Conservation (phyloP, 306 rosid species). For the Prunus dulcis region DNA sequence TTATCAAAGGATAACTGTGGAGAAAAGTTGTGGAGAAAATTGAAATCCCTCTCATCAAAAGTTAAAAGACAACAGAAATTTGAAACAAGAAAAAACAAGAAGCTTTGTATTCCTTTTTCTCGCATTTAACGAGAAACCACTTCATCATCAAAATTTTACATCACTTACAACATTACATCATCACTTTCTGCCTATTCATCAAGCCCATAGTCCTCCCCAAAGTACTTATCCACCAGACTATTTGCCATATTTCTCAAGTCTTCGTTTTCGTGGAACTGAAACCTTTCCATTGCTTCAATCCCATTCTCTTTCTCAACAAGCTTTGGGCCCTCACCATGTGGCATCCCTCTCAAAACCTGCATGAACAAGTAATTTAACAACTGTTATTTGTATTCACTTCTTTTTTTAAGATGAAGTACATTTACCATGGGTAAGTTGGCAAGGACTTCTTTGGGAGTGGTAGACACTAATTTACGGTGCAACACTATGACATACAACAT, state of each 20-base stretch:
- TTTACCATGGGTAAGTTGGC: neutral
- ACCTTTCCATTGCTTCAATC: conserved; percentile 96
- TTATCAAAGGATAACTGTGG: neutral
- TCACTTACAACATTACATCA: conserved; percentile 5
- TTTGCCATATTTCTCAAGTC: conserved; percentile 91
- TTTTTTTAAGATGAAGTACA: neutral
- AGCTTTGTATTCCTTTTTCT: neutral
- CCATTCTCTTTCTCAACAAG: conserved; percentile 92
- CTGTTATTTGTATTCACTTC: neutral
- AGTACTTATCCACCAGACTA: conserved; percentile 78
- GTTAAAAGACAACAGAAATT: neutral
- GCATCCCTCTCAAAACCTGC: conserved; percentile 95
- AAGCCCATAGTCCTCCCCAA: conserved; percentile 88
- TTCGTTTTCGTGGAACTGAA: conserved; percentile 94
- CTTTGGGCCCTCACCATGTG: conserved; percentile 72
- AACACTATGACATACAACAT: too few relatives aligned
- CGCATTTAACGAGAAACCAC: neutral
- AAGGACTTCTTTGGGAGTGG: neutral
- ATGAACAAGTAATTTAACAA: neutral
- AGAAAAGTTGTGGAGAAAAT: neutral
- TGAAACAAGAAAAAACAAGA: neutral
- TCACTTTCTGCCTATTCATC: conserved; percentile 36
- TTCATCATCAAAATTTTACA: neutral
- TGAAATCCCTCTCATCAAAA: neutral
- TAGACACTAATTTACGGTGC: neutral